Evolutionary conservation across 2,329 filamentous ascomycete genomes (phyloP).

Genomic region (Bipolaris zeicola): DNA sequence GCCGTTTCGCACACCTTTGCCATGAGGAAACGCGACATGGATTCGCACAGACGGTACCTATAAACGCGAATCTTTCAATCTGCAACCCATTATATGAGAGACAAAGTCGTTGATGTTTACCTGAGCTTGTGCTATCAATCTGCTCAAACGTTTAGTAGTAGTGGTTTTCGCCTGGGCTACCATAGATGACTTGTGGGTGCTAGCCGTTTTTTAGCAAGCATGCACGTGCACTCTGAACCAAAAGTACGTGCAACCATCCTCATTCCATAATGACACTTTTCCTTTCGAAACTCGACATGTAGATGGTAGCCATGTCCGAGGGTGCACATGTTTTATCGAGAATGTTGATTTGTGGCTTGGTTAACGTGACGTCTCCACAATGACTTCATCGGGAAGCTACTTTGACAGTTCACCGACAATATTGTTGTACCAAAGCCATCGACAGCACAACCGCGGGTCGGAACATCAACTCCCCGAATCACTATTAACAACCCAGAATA

Average conservation of each 20-base stretch:
- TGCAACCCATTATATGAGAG: no score
- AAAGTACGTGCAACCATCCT: not conserved
- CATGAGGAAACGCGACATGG: no score
- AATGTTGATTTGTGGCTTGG: not conserved
- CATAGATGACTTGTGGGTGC: not conserved
- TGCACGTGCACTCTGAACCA: not conserved
- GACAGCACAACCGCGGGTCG: not conserved
- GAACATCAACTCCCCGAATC: not conserved
- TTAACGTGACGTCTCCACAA: constrained; percentile 14
- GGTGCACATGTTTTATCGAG: not conserved
- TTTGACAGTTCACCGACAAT: constrained; percentile 3
- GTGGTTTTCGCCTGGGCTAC: no score
- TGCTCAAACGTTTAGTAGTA: no score
- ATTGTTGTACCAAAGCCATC: not conserved
- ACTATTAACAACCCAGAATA: not conserved
- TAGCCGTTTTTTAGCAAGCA: not conserved
- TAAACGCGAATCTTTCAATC: no score
- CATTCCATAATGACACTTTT: not conserved
- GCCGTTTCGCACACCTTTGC: no score
- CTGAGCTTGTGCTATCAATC: no score
- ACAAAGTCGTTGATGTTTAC: no score
- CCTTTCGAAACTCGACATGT: not conserved
- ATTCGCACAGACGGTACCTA: no score
- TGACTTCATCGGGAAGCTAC: constrained; percentile 13
- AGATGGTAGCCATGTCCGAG: not conserved